phyloP scores from a whole-genome alignment of 164 flowering plant genomes.

The Umbellularia californica region DNA sequence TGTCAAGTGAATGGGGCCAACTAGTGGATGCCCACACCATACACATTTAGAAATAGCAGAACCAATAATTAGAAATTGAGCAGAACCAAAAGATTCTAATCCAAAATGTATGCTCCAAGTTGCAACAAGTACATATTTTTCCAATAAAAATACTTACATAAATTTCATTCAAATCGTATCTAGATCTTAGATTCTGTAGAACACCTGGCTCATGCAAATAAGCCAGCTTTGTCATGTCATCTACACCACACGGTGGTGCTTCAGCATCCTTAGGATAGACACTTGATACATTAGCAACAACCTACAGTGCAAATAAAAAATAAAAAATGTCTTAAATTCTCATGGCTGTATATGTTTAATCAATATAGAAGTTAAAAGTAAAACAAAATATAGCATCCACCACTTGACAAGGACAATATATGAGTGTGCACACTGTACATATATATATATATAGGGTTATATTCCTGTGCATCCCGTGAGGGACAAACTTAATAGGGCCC shows the following conservation, averaged over 20 bases:
- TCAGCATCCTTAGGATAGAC: slow-evolving; percentile 89
- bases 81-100: background rate
- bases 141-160: slow-evolving; percentile 55
- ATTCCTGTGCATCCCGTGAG: no score
- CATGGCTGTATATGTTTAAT: background rate
- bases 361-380: background rate
- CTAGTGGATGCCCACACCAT: background rate
- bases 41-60: background rate
- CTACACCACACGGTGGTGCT: slow-evolving; percentile 92
- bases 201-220: slow-evolving; percentile 99
- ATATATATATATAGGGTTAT: no score
- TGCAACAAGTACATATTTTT: slow-evolving; percentile 3
- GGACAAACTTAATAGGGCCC: no score
- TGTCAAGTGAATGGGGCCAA: background rate
- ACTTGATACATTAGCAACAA: slow-evolving; percentile 56
- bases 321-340: background rate
- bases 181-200: slow-evolving; percentile 67
- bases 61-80: background rate
- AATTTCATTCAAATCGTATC: slow-evolving; percentile 96
- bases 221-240: slow-evolving; percentile 98
- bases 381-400: background rate
- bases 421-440: no score
- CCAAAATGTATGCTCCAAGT: background rate
- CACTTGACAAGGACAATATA: background rate
- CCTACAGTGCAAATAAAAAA: slow-evolving; percentile 40